Base-by-base conservation (phyloP, 768 basidiomycete species). In the Pseudohyphozyma bogoriensis region DNA sequence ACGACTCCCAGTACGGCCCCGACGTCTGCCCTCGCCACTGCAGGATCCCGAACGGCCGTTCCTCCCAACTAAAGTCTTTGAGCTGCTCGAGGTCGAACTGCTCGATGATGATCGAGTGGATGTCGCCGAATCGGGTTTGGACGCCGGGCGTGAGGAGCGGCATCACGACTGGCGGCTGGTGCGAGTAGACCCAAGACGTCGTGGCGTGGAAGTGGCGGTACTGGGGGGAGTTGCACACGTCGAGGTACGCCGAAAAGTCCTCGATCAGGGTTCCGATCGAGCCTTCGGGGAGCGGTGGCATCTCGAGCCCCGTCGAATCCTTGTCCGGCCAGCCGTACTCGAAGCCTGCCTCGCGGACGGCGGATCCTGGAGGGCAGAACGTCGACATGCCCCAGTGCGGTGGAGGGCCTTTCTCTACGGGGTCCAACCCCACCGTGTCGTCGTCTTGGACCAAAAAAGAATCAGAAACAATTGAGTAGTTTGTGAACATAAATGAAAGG, bases 11-110 rank as follows among this genome's bases (percentile, higher is more conserved):
- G 20, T 68, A 42, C 33, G 65, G 71, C 9, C 77, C 77, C 1
- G 74, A 75, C 7, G 74, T 75, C n/a, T 73, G 73, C 2, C 77
- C 77, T 11, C 76, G 69, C 76, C 76, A 78, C 55, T 77, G 73
- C 12, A 77, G 50, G 15, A 70, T 51, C 36, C 74, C 65, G 62
- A 76, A 71, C 2, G 73, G 73, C 55, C 76, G 75, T 24, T 76
- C 73, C 35, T 73, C 72, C 77, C 77, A 78, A 10, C 62, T 24
- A 24, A 66, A 66, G 53, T 70, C 66, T 51, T 69, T 56, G 35
- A 40, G 45, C 47, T 66, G 59, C 33, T 72, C 70, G 47, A 70
- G 53, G 37, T 65, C 71, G 54, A 72, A 64, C 33, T 72, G 69
- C 56, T 72, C 69, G 54, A 58, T 57, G 49, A 70, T 67, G 37